phyloP scores from a whole-genome alignment of 768 basidiomycete genomes.

The Termitomyces sp. region DNA sequence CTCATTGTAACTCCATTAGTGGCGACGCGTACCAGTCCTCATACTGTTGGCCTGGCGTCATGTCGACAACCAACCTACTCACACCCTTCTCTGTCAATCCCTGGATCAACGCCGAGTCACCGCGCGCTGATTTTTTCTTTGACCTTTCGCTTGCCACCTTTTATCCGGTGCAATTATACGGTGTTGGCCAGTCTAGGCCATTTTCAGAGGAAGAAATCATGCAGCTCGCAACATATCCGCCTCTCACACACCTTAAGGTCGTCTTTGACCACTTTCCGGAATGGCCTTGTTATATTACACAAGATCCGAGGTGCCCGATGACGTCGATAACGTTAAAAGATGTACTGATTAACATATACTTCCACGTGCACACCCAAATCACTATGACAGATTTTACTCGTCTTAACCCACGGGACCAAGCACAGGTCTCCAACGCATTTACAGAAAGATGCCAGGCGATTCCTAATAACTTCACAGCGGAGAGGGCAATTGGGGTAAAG shows the following conservation, averaged over 20 bases:
- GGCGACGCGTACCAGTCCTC: neutral
- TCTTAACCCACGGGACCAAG: neutral
- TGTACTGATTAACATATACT: neutral
- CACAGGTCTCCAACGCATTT: neutral
- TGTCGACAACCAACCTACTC: neutral
- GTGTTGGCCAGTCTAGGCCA: neutral
- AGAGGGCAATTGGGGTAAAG: neutral
- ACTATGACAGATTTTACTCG: neutral
- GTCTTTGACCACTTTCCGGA: neutral
- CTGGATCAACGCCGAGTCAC: slow-evolving; percentile 4
- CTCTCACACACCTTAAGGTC: neutral
- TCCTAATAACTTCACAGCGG: neutral
- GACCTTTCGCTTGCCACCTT: slow-evolving; percentile 2
- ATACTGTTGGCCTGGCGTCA: neutral
- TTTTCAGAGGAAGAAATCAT: neutral
- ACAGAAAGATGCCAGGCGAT: neutral
- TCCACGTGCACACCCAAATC: neutral
- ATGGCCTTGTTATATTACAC: neutral
- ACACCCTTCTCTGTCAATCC: neutral
- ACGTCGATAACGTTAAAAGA: slow-evolving; percentile 1
- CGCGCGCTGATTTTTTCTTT: slow-evolving; percentile 1
- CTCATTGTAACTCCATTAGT: neutral
- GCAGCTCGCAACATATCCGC: neutral
- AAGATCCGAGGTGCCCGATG: neutral
- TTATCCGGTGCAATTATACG: neutral